These are phyloP conservation scores for Mikania micrantha DNA, from an alignment of 129 eudicot species.

Conservation along the genomic window DNA sequence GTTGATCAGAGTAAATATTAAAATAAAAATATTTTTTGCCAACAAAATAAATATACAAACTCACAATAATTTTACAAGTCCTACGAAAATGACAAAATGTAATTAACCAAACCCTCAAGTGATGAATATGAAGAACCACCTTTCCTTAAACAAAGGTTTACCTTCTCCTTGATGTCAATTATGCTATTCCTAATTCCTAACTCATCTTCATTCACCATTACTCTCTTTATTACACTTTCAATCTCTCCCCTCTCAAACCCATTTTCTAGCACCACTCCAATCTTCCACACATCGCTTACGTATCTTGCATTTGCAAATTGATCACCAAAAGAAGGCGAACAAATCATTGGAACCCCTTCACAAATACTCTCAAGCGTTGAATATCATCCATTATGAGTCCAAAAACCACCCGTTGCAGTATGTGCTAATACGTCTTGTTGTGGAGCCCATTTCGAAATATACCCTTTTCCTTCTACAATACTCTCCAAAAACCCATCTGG, in stretches of 20 bases:
- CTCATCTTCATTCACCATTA: background rate
- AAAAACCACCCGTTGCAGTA: background rate
- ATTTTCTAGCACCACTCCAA: background rate
- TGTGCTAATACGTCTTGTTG: background rate
- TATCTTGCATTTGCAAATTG: background rate
- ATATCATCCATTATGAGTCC: background rate
- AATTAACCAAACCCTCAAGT: background rate
- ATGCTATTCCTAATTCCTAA: background rate
- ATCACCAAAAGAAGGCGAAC: background rate
- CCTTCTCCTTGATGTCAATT: background rate
- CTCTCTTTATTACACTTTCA: background rate
- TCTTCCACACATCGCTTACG: background rate
- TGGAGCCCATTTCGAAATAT: background rate
- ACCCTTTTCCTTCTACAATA: background rate
- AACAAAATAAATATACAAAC: too few relatives aligned
- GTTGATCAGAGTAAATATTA: too few relatives aligned
- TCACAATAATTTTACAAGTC: too few relatives aligned
- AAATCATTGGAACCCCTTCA: background rate
- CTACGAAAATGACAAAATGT: background rate
- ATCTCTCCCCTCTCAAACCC: background rate
- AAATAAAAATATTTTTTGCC: too few relatives aligned
- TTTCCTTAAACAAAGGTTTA: background rate
- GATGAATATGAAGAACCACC: background rate
- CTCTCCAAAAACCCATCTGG: background rate
- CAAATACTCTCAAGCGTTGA: background rate